These are phyloP conservation scores for Scutellaria galericulata DNA, from an alignment of 257 asterid genomes.

Conservation along the genomic window DNA sequence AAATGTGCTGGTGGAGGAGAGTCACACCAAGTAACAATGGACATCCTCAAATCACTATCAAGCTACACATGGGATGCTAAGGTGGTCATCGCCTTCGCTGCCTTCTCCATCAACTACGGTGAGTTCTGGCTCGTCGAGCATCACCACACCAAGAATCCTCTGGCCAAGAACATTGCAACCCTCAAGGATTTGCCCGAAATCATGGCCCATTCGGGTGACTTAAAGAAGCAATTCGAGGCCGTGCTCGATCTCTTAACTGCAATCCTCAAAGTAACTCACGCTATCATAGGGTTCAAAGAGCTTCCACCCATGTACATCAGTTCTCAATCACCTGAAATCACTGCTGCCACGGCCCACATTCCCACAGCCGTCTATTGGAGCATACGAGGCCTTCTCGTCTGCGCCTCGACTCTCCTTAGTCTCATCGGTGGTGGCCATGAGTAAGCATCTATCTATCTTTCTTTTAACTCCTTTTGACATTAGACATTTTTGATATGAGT, in stretches of 20 bases:
- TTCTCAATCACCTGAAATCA: conserved; percentile 41
- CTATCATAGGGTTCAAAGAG: conserved; percentile 55
- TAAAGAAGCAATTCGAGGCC: conserved; percentile 51
- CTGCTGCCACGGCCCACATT: conserved; percentile 44
- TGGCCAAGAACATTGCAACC: conserved; percentile 56
- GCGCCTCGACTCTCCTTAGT: conserved; percentile 60
- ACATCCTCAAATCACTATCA: conserved; percentile 50
- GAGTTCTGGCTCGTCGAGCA: conserved; percentile 76
- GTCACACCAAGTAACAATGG: conserved; percentile 53
- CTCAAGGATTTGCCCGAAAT: conserved; percentile 57
- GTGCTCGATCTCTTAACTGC: conserved; percentile 43
- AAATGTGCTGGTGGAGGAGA: conserved; percentile 55
- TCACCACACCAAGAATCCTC: conserved; percentile 36
- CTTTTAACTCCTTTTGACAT: not conserved
- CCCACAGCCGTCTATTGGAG: conserved; percentile 78
- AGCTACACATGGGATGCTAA: conserved; percentile 69
- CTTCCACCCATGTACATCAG: conserved; percentile 51
- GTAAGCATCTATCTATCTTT: conserved; percentile 40
- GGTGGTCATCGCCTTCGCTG: conserved; percentile 56
- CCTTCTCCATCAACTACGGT: conserved; percentile 66
- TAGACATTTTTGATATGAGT: not conserved
- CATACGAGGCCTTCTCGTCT: conserved; percentile 65
- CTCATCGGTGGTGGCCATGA: conserved; percentile 77
- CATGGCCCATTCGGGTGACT: conserved; percentile 33
- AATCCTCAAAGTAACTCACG: conserved; percentile 45